phyloP scores from a whole-genome alignment of 495 filamentous ascomycete genomes.

The Acidomyces sp. region DNA sequence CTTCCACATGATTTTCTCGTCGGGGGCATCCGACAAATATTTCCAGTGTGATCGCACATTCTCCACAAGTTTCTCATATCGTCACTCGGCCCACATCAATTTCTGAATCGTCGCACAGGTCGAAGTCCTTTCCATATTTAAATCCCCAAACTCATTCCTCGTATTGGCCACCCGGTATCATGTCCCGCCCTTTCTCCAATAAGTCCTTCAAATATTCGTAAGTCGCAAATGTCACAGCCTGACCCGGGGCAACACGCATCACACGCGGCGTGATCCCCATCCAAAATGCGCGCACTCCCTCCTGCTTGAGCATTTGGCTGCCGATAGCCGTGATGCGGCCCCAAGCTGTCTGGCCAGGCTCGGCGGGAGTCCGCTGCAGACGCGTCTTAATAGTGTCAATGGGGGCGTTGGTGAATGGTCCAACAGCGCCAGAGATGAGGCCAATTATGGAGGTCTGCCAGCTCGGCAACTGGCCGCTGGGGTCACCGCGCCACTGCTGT shows the following conservation, averaged over 20 bases:
- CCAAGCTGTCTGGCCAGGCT: slow-evolving; percentile 66
- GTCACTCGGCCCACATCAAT: no score
- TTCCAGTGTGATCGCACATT: no score
- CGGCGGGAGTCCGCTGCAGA: slow-evolving; percentile 76
- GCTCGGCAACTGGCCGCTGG: slow-evolving; percentile 51
- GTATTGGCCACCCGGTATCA: slow-evolving; percentile 54
- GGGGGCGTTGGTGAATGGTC: slow-evolving; percentile 87
- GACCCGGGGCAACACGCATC: slow-evolving; percentile 93
- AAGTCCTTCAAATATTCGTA: slow-evolving; percentile 84
- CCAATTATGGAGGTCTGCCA: slow-evolving; percentile 90
- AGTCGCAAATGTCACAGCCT: slow-evolving; percentile 96
- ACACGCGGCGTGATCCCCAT: slow-evolving; percentile 97
- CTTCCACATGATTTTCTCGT: no score
- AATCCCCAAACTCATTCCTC: slow-evolving; percentile 53
- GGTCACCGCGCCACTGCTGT: slow-evolving; percentile 46
- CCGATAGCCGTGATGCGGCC: slow-evolving; percentile 65
- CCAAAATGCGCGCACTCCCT: slow-evolving; percentile 89
- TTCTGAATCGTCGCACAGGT: no score
- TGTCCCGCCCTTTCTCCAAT: slow-evolving; percentile 58
- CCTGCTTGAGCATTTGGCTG: slow-evolving; percentile 91
- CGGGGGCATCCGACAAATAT: no score
- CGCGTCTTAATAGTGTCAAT: slow-evolving; percentile 99
- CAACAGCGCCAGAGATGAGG: slow-evolving; percentile 84
- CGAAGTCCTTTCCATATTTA: no score
- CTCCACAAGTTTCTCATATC: no score